phyloP scores from a whole-genome alignment of 805 yeast genomes.

The Cyberlindnera maritima region DNA sequence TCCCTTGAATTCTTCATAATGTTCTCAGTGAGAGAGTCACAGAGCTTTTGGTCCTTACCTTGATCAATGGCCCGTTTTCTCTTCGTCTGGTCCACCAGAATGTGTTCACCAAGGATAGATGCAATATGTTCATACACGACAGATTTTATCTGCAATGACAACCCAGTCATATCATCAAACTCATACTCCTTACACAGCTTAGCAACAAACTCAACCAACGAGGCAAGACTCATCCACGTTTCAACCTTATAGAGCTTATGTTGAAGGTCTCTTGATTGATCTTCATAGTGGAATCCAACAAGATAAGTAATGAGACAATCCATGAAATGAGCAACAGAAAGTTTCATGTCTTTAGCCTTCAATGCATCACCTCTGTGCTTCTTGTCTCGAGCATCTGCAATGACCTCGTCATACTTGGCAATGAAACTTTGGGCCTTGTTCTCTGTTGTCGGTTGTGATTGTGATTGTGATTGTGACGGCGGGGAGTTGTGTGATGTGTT shows the following conservation, averaged over 20 bases:
- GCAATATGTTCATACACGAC: conserved; percentile 20
- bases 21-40: not conserved
- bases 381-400: conserved; percentile 11
- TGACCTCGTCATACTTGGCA: conserved; percentile 3
- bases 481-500: not conserved
- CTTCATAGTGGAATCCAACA: conserved; percentile 23
- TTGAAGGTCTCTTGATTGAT: conserved; percentile 13
- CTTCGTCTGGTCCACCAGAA: conserved; percentile 8
- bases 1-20: conserved; percentile 3
- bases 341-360: not conserved
- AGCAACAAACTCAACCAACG: conserved; percentile 15
- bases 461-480: not conserved
- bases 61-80: conserved; percentile 3
- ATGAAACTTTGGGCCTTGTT: not conserved
- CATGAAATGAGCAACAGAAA: conserved; percentile 13
- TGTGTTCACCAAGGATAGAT: conserved; percentile 11
- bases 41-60: not conserved
- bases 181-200: conserved; percentile 5
- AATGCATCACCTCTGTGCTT: conserved; percentile 23
- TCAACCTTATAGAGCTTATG: conserved; percentile 14
- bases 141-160: conserved; percentile 16
- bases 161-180: conserved; percentile 13
- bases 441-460: not conserved
- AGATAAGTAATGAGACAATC: conserved; percentile 23
- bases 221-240: conserved; percentile 21